Conservation (phyloP, 202 grass and related monocot genomes). For the Dendrocalamus latiflorus region DNA sequence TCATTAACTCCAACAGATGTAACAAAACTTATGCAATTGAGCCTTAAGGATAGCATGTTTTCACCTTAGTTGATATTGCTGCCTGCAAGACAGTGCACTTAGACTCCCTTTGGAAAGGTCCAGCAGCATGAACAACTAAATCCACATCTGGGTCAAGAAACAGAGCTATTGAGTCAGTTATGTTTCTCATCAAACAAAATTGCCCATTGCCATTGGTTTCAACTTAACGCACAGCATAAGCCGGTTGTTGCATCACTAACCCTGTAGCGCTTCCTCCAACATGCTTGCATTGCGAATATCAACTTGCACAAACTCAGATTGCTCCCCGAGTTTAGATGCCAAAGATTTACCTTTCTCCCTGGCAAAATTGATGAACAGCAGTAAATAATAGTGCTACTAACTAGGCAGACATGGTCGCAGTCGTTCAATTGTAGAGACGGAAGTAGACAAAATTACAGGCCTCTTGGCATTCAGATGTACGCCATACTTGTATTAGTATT, state of each 20-base stretch:
- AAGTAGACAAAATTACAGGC: no score
- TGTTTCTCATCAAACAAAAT: not conserved
- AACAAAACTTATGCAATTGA: not conserved
- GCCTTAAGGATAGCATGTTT: not conserved
- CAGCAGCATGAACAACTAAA: conserved; percentile 85
- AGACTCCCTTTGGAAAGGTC: conserved; percentile 65
- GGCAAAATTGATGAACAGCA: not conserved
- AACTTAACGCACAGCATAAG: not conserved
- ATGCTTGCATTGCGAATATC: conserved; percentile 47
- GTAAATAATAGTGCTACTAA: not conserved
- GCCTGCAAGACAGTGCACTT: conserved; percentile 67
- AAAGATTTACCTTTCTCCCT: conserved; percentile 78
- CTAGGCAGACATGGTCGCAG: no score
- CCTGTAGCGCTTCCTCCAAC: conserved; percentile 57
- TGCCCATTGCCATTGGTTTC: no score
- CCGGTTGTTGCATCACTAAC: conserved; percentile 18
- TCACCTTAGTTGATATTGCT: conserved; percentile 83
- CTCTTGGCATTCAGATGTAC: no score
- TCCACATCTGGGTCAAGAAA: conserved; percentile 53
- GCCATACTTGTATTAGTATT: no score
- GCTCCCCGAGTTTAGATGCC: conserved; percentile 52
- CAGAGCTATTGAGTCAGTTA: not conserved
- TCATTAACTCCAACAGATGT: not conserved
- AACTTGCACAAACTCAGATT: conserved; percentile 63
- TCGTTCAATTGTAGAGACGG: no score